Conservation (phyloP, 2,329 filamentous ascomycete species). For the Penicillium nordicum region DNA sequence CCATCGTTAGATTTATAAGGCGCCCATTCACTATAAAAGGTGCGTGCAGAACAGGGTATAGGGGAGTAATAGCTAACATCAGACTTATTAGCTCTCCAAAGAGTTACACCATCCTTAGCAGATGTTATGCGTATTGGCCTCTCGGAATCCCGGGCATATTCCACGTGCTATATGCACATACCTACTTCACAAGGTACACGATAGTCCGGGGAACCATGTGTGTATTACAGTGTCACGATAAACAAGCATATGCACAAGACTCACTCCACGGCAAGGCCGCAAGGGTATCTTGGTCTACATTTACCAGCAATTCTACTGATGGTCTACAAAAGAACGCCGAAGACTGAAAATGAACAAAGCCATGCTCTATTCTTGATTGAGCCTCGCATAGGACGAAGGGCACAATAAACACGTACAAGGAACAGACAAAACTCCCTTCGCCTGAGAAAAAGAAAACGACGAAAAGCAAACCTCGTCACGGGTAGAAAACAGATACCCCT, state of each 20-base stretch:
- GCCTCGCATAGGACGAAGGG: conserved; percentile 18
- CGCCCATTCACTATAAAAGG: background rate
- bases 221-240: background rate
- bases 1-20: background rate
- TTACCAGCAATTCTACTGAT: background rate
- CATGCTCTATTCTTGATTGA: conserved; percentile 19
- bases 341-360: conserved; percentile 18
- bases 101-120: background rate
- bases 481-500: conserved; percentile 17
- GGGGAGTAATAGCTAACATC: background rate
- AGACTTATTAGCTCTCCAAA: background rate
- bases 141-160: background rate
- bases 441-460: conserved; percentile 16
- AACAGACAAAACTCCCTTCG: conserved; percentile 30
- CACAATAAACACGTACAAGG: conserved; percentile 30
- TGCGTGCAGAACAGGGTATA: background rate
- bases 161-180: background rate
- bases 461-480: conserved; percentile 26
- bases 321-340: background rate
- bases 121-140: background rate
- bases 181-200: background rate
- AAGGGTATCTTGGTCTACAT: background rate
- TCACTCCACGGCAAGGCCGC: background rate
- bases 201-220: background rate
- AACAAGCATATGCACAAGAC: background rate